Conservation (phyloP, 129 eudicot genomes). For the sunflower (Helianthus annuus) region DNA sequence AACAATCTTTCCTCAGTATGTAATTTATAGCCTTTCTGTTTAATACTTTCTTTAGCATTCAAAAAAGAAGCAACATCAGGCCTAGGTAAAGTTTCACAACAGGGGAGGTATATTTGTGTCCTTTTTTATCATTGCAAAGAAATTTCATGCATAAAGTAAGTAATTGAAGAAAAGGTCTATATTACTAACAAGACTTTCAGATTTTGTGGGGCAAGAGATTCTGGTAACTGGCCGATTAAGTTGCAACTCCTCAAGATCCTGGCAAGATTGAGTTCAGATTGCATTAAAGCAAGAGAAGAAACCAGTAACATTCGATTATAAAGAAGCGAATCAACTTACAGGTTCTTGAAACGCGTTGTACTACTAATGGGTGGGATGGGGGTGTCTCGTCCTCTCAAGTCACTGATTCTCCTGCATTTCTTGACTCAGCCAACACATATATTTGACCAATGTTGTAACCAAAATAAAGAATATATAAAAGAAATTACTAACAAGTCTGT, state of each 20-base stretch:
- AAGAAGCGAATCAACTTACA: slow-evolving; percentile 40
- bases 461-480: neutral
- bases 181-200: slow-evolving; percentile 58
- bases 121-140: neutral
- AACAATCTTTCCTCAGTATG: no score
- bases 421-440: neutral
- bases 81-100: no score
- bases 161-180: slow-evolving; percentile 7
- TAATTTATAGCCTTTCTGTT: no score
- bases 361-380: slow-evolving; percentile 44
- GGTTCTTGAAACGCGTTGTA: slow-evolving; percentile 17
- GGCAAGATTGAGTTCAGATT: slow-evolving; percentile 27
- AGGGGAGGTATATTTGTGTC: neutral
- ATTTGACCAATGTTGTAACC: slow-evolving; percentile 28
- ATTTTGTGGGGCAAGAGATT: slow-evolving; percentile 29
- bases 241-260: slow-evolving; percentile 87
- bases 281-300: neutral
- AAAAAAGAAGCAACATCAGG: no score
- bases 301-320: neutral
- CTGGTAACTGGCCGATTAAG: slow-evolving; percentile 61
- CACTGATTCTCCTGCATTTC: slow-evolving; percentile 75
- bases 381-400: slow-evolving; percentile 49
- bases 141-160: neutral
- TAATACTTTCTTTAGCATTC: no score
- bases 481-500: slow-evolving; percentile 57